Evolutionary conservation across 2,329 filamentous ascomycete species (phyloP), one percentile per base, ranked within the genome.

Genomic region (Bipolaris cookei): DNA sequence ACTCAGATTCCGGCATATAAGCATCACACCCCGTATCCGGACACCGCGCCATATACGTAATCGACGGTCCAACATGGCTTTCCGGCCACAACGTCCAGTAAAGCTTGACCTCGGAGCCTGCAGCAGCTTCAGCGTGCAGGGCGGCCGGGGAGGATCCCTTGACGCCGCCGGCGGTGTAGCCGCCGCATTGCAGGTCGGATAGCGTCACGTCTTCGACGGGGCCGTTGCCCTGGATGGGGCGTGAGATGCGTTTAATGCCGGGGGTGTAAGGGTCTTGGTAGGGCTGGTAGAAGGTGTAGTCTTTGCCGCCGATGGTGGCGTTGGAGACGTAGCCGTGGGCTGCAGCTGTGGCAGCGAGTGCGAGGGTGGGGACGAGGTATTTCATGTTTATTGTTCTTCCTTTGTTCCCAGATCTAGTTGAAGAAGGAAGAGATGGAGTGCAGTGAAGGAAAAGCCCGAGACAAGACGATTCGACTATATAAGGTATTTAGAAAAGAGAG

Each of bases 41-140:
- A 70, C 85, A 87, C 32, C 78, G 76, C 4, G 85, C 85, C 83
- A 87, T 85, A 66, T 87, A 87, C 0, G 84, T 87, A 54, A 87
- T 76, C 1, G 82, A 70, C 1, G 84, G 84, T 0, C 85, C 84
- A 28, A 83, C 75, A 56, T 85, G 83, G 56, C 70, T 75, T 1
- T 79, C 76, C 0, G 79, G 79, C 79, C 79, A 81, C 2, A 79
- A 66, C 1, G 84, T 87, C 84, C 85, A 87, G 52, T 76, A 75
- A 3, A 87, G 77, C 8, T 79, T 81, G 34, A 87, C 82, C 0
- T 77, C 79, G 1, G 80, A 82, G 2, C 85, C 85, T 3, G 85
- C 84, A 4, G 80, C 77, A 4, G 78, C 84, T 0, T 80, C 71
- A 2, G 83, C 85, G 59, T 84, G 83, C 0, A 87, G 78, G 3